Evolutionary conservation across 345 rosid genomes (phyloP), one percentile per base, ranked within the genome.

Genomic region (Anacardium occidentale): DNA sequence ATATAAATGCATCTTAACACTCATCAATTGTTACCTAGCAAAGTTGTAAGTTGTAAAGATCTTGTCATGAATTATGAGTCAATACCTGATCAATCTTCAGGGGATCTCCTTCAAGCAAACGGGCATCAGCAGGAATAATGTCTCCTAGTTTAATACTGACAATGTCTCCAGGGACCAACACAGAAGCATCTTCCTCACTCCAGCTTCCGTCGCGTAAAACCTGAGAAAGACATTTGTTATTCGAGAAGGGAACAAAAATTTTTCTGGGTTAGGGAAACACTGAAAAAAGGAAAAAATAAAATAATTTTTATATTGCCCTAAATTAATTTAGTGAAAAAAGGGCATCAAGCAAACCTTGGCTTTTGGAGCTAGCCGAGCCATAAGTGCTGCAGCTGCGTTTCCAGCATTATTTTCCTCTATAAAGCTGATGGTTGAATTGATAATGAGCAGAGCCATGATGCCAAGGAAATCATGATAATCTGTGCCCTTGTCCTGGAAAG

Each of bases 51-150:
- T 65, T 65, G 17, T 15, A 7, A 15, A 24, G 32, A 17, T 24
- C 34, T 25, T 40, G 32, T 34, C 14, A 37, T 40, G 52, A 14
- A 21, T 20, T 3, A 37, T 40, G 62, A 21, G 17, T 21, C 29
- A 20, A 37, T 29, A 87, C 87, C 87, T 84, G 90, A 76, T 84
- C 88, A 73, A 87, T 87, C 70, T 85, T 87, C 63, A 87, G 65
- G 74, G 88, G 88, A 87, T 87, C 90, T 57, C 88, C 90, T 81
- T 87, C 84, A 22, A 87, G 85, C 63, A 87, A 79, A 20, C 90
- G 82, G 60, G 90, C 90, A 77, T 87, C 90, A 50, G 88, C 87
- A 10, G 88, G 87, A 54, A 87, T 81, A 66, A 84, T 87, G 62
- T 87, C 88, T 14, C 90, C 88, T 9, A 88, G 79, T 67, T 86